Evolutionary conservation across 2,329 filamentous ascomycete species (phyloP).

Genomic region (Amesomyces nigricolor): DNA sequence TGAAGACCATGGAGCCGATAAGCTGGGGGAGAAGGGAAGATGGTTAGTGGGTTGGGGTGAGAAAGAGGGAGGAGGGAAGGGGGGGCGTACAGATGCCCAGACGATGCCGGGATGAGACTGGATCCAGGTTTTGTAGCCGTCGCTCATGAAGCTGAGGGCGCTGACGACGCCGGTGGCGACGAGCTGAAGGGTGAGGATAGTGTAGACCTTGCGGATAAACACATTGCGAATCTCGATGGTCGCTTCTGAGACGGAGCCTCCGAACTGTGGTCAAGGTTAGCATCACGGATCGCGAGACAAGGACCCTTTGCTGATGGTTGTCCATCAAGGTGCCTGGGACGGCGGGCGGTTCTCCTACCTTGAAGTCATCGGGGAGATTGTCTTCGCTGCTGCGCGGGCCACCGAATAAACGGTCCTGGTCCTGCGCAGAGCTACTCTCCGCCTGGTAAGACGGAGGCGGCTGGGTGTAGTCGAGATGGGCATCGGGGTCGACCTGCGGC

Average conservation of each 20-base stretch:
- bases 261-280: constrained; percentile 56
- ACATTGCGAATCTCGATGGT: constrained; percentile 95
- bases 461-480: constrained; percentile 58
- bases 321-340: neutral
- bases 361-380: constrained; percentile 95
- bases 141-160: constrained; percentile 78
- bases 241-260: constrained; percentile 86
- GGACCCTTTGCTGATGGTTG: neutral
- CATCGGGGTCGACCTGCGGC: constrained; percentile 80
- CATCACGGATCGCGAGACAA: neutral
- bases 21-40: constrained; percentile 41
- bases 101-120: constrained; percentile 78
- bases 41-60: neutral
- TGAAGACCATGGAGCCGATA: constrained; percentile 75
- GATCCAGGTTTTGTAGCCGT: constrained; percentile 77
- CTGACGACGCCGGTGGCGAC: constrained; percentile 76
- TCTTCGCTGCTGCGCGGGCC: constrained; percentile 75
- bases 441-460: constrained; percentile 75
- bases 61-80: neutral
- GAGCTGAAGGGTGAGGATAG: constrained; percentile 93
- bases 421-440: constrained; percentile 50
- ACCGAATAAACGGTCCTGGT: constrained; percentile 53
- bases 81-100: constrained; percentile 63
- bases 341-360: constrained; percentile 45
- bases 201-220: constrained; percentile 96